A percentile compares a stretch with the other conserved stretches of the same genome.
These are phyloP conservation scores for Trebouxia gelatinosa DNA, from an alignment of 163 green algal genomes.

Conservation along the genomic window DNA sequence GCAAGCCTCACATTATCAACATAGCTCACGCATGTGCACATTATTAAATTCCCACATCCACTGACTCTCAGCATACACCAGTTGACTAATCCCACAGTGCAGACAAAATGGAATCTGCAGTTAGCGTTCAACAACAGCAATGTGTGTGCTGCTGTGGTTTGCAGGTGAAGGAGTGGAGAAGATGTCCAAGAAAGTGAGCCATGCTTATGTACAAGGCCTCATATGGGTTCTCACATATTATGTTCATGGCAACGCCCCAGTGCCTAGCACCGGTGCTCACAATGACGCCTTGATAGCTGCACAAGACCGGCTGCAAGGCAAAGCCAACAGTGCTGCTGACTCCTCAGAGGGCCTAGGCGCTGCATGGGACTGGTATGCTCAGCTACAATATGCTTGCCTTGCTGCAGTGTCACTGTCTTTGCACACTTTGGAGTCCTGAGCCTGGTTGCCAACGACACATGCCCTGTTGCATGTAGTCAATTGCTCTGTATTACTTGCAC, in stretches of 20 bases:
- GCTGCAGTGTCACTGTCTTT: background rate
- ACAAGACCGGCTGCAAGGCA: background rate
- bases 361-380: constrained; percentile 34
- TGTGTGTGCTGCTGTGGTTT: background rate
- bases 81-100: too few relatives aligned
- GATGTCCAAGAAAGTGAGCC: constrained; percentile 20
- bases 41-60: too few relatives aligned
- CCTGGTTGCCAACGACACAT: too few relatives aligned
- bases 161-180: constrained; percentile 38
- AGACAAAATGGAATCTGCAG: too few relatives aligned
- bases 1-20: too few relatives aligned
- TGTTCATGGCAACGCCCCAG: constrained; percentile 13
- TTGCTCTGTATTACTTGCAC: too few relatives aligned
- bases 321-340: background rate
- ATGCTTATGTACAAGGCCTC: constrained; percentile 29
- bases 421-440: too few relatives aligned
- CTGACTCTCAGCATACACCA: too few relatives aligned
- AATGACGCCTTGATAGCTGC: background rate
- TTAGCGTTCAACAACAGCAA: too few relatives aligned
- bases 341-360: constrained; percentile 10
- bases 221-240: constrained; percentile 35
- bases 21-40: too few relatives aligned
- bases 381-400: too few relatives aligned
- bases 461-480: too few relatives aligned
- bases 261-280: constrained; percentile 16